A percentile compares a stretch with the other conserved stretches of the same genome.
phyloP scores from a whole-genome alignment of 306 rosid genomes.

The Sindora glabra region DNA sequence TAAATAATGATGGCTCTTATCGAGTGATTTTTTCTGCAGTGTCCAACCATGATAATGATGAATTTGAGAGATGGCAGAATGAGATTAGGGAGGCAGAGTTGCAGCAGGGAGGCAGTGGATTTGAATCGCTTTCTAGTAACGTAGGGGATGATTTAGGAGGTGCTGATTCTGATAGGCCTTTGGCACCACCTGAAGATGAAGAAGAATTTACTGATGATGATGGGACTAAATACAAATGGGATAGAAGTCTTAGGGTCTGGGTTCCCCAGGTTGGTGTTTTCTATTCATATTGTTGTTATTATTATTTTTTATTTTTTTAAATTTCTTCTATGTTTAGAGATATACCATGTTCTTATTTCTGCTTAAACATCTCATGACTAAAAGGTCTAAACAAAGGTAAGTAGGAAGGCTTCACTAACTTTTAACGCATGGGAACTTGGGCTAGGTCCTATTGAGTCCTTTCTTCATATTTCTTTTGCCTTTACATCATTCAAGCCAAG shows the following conservation, averaged over 20 bases:
- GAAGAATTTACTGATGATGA: slow-evolving; percentile 94
- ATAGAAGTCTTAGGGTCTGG: slow-evolving; percentile 69
- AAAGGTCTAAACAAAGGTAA: no score
- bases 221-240: slow-evolving; percentile 89
- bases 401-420: not conserved
- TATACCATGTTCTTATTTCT: not conserved
- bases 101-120: slow-evolving; percentile 24
- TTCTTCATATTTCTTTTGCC: no score
- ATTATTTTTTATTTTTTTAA: no score
- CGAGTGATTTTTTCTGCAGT: slow-evolving; percentile 27
- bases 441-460: not conserved
- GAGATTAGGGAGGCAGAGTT: slow-evolving; percentile 67
- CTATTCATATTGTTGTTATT: not conserved
- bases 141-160: slow-evolving; percentile 14
- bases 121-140: slow-evolving; percentile 16
- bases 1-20: slow-evolving; percentile 14
- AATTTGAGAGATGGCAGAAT: slow-evolving; percentile 73
- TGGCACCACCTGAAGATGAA: slow-evolving; percentile 89
- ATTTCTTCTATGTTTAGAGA: not conserved
- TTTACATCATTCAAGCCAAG: no score
- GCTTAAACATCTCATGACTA: no score
- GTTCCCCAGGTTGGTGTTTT: slow-evolving; percentile 72
- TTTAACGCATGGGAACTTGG: not conserved
- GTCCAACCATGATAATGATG: slow-evolving; percentile 40
- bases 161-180: slow-evolving; percentile 64